Evolutionary conservation across 805 yeast genomes (phyloP).

Genomic region (Candida orba): DNA sequence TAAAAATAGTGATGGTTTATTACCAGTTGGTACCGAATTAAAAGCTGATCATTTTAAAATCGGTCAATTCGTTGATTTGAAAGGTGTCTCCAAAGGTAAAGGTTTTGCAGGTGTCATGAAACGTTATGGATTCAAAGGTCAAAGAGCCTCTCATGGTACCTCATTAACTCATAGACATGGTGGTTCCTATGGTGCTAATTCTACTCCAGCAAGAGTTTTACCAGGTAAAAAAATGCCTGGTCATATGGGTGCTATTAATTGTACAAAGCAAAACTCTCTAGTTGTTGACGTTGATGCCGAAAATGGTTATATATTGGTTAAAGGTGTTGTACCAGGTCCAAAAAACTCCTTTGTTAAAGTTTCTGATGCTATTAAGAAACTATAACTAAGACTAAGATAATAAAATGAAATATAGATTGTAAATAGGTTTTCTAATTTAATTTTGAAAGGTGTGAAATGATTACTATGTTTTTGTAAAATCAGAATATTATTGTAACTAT

Average conservation of each 20-base stretch:
- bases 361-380: conserved; percentile 57
- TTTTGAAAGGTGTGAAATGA: no score
- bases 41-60: conserved; percentile 75
- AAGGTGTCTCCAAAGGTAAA: conserved; percentile 81
- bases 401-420: neutral
- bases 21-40: conserved; percentile 72
- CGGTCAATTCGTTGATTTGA: conserved; percentile 81
- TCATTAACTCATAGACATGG: conserved; percentile 90
- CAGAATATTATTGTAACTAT: no score
- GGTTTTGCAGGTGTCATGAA: conserved; percentile 99
- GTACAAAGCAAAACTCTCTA: conserved; percentile 69
- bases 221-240: conserved; percentile 99
- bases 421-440: neutral
- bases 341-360: conserved; percentile 66
- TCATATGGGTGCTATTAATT: conserved; percentile 75
- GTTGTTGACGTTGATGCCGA: conserved; percentile 77
- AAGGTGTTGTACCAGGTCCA: conserved; percentile 91
- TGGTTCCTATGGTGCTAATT: conserved; percentile 95
- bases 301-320: conserved; percentile 72
- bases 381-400: conserved; percentile 3
- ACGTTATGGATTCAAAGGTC: conserved; percentile 83
- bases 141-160: conserved; percentile 92
- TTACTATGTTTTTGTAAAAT: no score
- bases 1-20: conserved; percentile 52
- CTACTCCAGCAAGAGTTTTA: conserved; percentile 90